Conservation (phyloP, 1,139 yeast genomes). For the Hemisphaericaspora subhashii region DNA sequence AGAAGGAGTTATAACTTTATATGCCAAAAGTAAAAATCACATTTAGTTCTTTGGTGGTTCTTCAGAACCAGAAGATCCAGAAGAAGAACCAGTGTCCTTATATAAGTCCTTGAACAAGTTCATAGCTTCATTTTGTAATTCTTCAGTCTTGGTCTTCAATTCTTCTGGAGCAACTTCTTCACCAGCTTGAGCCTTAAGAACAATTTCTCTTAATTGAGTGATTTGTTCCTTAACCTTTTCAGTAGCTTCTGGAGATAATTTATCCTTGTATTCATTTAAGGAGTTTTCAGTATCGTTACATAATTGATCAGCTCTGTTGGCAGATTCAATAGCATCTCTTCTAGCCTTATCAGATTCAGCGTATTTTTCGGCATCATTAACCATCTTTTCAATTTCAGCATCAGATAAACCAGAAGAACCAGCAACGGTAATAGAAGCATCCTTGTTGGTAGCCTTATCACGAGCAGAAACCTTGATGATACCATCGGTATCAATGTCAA, state of each 20-base stretch:
- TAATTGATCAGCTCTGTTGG: conserved; percentile 96
- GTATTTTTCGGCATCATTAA: conserved; percentile 95
- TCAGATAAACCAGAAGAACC: conserved; percentile 98
- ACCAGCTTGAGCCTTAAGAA: conserved; percentile 93
- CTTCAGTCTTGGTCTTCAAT: conserved; percentile 91
- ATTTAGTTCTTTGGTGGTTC: conserved; percentile 49
- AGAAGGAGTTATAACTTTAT: neutral
- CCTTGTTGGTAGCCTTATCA: conserved; percentile 98
- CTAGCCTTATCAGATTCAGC: conserved; percentile 96
- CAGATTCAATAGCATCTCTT: conserved; percentile 89
- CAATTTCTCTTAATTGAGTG: conserved; percentile 79
- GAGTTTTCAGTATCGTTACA: conserved; percentile 96
- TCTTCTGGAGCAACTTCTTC: conserved; percentile 81
- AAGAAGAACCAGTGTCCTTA: conserved; percentile 50
- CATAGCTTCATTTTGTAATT: conserved; percentile 87
- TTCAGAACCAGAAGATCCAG: conserved; percentile 29
- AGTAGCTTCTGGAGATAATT: conserved; percentile 82
- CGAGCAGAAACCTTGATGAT: conserved; percentile 98
- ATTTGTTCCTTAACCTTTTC: conserved; percentile 82
- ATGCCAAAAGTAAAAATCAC: conserved; percentile 3
- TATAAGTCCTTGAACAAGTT: conserved; percentile 95
- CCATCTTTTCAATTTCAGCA: conserved; percentile 97
- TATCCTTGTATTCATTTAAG: conserved; percentile 90
- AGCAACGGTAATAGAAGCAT: conserved; percentile 97
- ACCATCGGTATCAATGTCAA: conserved; percentile 98